phyloP scores from a whole-genome alignment of 495 filamentous ascomycete genomes.

The Aspergillus baeticus region DNA sequence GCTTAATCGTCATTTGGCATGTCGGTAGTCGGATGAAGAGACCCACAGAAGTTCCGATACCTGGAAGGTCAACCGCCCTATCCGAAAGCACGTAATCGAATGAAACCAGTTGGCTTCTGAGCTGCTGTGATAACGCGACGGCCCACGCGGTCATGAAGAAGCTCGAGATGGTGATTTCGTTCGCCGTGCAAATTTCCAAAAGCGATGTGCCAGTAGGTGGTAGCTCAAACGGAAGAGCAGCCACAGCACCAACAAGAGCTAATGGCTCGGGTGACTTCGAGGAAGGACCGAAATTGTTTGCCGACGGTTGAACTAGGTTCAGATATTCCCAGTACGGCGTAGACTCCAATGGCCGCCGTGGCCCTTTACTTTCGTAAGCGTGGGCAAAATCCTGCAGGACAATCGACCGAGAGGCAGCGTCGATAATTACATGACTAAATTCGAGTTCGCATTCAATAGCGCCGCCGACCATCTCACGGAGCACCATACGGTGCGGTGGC shows the following conservation, averaged over 20 bases:
- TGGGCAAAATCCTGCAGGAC: conserved; percentile 1
- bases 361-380: conserved; percentile 1
- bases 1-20: neutral
- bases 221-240: neutral
- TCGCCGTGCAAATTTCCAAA: neutral
- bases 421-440: conserved; percentile 7
- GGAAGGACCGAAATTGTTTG: neutral
- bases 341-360: neutral
- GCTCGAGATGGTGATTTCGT: conserved; percentile 9
- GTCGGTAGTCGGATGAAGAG: conserved; percentile 7
- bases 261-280: neutral
- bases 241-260: neutral
- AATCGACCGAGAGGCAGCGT: conserved; percentile 8
- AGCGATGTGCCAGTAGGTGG: neutral
- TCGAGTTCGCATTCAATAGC: neutral
- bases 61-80: neutral
- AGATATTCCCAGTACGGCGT: conserved; percentile 7
- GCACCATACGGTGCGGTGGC: conserved; percentile 7
- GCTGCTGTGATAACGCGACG: neutral
- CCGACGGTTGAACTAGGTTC: neutral
- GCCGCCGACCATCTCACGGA: neutral
- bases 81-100: conserved; percentile 10
- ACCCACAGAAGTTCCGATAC: conserved; percentile 1
- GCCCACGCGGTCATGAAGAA: conserved; percentile 10
- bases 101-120: neutral